Evolutionary conservation across 106 monocot species (phyloP), one percentile per base, ranked within the genome.

Genomic region (Allium fistulosum): DNA sequence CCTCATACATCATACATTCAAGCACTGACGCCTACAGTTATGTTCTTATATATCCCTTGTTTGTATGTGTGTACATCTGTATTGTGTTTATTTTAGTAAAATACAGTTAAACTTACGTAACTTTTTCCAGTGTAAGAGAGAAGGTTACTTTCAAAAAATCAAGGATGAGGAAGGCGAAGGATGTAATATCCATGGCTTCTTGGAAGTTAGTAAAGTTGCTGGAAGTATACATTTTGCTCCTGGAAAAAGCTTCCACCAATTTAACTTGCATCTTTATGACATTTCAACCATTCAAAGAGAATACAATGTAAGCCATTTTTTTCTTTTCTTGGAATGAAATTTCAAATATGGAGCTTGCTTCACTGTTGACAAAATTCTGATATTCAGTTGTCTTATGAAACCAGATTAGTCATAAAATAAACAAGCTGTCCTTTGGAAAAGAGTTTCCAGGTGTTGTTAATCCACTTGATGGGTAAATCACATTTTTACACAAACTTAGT

Each of bases 131-230:
- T 99, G 97, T 71, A 86, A 89, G 63, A 87, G 97, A 81, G 97
- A 99, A 74, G 97, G 97, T 13, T 99, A 84, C 70, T 74, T 92
- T 22, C 84, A 87, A 69, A 86, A 82, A 72, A 71, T 99, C 65
- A 99, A 90, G 71, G 92, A 99, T 70, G 97, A 99, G 78, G 80
- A 80, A 47, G 97, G 97, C 53, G 97, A 99, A 90, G 97, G 97
- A 70, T 99, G 97, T 81, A 99, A 83, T 69, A 76, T 99, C 28
- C 76, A 99, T 71, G 97, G 97, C 53, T 92, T 99, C 73, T 52
- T 99, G 81, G 89, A 99, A 76, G 97, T 99, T 12, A 99, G 73
- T 75, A 99, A 92, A 90, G 97, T 99, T 26, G 97, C 97, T 69
- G 97, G 97, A 77, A 99, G 82, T 81, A 92, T 99, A 72, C 92